Evolutionary conservation across 257 asterid genomes (phyloP), one percentile per base, ranked within the genome.

Genomic region (Przewalskia tangutica): DNA sequence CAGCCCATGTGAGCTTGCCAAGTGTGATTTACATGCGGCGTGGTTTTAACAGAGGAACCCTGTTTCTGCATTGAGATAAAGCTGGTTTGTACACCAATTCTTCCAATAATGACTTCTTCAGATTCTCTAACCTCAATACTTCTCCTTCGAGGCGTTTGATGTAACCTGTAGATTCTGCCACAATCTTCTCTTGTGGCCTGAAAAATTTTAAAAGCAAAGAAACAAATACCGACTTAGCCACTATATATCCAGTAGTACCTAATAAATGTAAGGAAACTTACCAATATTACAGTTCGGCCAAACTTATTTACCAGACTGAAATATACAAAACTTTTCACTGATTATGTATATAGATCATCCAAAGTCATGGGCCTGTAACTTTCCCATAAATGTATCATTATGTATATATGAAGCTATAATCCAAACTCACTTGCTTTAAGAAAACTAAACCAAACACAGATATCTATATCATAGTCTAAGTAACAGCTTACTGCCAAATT

Each of bases 61-160:
- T 56, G 78, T 79, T 76, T 14, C 81, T 48, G 67, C 92, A 89
- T 62, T 78, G 85, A 75, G 84, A 78, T 27, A 87, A 32, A 56
- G 77, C 60, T 23, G 83, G 84, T 58, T 77, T 85, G 13, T 44
- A 78, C 82, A 4, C 71, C 14, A 65, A 70, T 60, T 82, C 82
- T 68, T 85, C 64, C 64, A 55, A 6, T 46, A 53, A 58, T 5
- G 79, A 75, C 62, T 88, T 88, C 91, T 89, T 86, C 48, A 81
- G 83, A 60, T 40, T 86, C 84, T 91, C 95, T 88, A 93, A 80
- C 82, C 89, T 88, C 82, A 73, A 10, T n/a, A 18, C 53, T 90
- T 93, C 97, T 83, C 80, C 82, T 85, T 91, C 87, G 16, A 93
- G 92, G 54, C 48, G 54, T 17, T 85, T 83, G 42, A 93, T 87